Conservation (phyloP, 306 rosid genomes). For the Purshia tridentata region DNA sequence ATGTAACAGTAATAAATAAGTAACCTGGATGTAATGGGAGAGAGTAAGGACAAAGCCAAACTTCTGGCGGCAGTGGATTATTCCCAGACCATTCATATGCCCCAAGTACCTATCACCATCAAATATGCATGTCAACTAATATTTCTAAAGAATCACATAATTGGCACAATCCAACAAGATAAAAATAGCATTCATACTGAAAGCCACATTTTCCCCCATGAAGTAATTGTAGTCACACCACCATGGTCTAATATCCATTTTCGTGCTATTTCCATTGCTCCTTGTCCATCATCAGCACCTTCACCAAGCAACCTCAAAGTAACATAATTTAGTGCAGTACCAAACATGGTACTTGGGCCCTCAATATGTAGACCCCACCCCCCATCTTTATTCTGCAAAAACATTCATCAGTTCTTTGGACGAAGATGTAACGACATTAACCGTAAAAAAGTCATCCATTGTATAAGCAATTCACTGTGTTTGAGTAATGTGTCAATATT, state of each 20-base stretch:
- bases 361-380: constrained; percentile 48
- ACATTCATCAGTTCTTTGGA: neutral
- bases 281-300: constrained; percentile 34
- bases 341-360: constrained; percentile 43
- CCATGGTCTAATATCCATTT: constrained; percentile 44
- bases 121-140: neutral
- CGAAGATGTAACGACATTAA: neutral
- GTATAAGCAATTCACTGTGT: neutral
- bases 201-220: constrained; percentile 49
- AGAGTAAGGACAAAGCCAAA: constrained; percentile 36
- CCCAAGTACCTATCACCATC: constrained; percentile 32
- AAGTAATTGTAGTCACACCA: constrained; percentile 32
- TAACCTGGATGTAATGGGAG: constrained; percentile 35
- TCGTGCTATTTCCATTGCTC: constrained; percentile 26
- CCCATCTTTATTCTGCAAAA: constrained; percentile 39
- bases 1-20: neutral
- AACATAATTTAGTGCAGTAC: constrained; percentile 30
- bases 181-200: constrained; percentile 25
- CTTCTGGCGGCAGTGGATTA: constrained; percentile 43
- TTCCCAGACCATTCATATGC: constrained; percentile 41
- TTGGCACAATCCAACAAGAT: neutral
- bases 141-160: too few relatives aligned
- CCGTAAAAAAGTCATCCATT: neutral
- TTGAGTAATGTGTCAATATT: neutral
- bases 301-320: constrained; percentile 40